Percentiles rank a stretch among this genome's conserved stretches.
These are phyloP conservation scores for Austroboletus niveus DNA, from an alignment of 1,284 basidiomycete species.

Conservation along the genomic window DNA sequence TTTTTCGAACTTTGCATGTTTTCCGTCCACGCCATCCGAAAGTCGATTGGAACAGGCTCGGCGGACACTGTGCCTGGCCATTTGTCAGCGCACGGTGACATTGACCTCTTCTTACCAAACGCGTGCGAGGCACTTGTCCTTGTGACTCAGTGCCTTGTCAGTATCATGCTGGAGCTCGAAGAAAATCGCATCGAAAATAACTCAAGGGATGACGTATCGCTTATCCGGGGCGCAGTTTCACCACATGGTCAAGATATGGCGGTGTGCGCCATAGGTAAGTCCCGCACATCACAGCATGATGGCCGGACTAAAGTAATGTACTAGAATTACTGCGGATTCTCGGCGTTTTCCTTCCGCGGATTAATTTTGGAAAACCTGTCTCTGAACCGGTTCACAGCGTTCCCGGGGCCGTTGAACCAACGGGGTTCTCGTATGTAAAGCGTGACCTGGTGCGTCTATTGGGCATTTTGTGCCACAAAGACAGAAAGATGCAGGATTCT, in stretches of 20 bases:
- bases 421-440: constrained; percentile 80
- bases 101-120: constrained; percentile 69
- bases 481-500: constrained; percentile 67
- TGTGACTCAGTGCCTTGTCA: constrained; percentile 71
- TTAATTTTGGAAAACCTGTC: constrained; percentile 67
- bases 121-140: constrained; percentile 80
- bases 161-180: constrained; percentile 49
- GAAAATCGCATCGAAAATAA: constrained; percentile 10
- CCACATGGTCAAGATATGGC: constrained; percentile 46
- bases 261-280: constrained; percentile 61
- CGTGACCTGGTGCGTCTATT: constrained; percentile 81
- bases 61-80: background rate
- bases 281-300: constrained; percentile 1
- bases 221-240: constrained; percentile 44
- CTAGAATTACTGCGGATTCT: constrained; percentile 68
- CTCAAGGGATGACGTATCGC: constrained; percentile 33
- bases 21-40: constrained; percentile 49
- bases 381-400: constrained; percentile 15
- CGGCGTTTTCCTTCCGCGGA: constrained; percentile 75
- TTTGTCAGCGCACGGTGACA: constrained; percentile 28
- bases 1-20: constrained; percentile 58
- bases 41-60: constrained; percentile 39
- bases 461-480: constrained; percentile 67
- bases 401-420: constrained; percentile 33
- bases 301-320: constrained; percentile 9